These are phyloP conservation scores for Citrus hindsii DNA, from an alignment of 345 rosid genomes.

Conservation along the genomic window DNA sequence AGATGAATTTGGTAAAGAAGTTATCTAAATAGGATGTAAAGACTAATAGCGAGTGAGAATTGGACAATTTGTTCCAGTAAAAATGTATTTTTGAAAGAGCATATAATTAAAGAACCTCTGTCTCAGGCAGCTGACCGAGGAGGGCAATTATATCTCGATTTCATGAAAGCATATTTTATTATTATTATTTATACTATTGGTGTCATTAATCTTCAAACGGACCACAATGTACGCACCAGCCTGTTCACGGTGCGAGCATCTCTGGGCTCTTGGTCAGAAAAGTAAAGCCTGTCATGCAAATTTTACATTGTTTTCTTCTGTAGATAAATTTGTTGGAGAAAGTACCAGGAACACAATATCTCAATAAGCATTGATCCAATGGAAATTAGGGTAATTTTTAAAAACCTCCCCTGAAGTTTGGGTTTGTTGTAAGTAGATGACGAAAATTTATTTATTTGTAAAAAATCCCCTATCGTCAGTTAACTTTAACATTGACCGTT, in stretches of 20 bases:
- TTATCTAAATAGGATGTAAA: background rate
- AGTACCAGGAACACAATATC: background rate
- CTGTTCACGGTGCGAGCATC: background rate
- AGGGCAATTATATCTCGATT: background rate
- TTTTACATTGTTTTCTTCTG: background rate
- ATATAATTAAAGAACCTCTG: background rate
- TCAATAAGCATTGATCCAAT: background rate
- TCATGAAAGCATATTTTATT: too few relatives aligned
- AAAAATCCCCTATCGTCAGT: too few relatives aligned
- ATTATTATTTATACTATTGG: background rate
- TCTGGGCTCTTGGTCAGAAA: background rate
- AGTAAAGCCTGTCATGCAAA: background rate
- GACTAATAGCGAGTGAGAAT: background rate
- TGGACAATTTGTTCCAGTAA: background rate
- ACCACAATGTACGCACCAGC: background rate
- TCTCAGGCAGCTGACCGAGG: background rate
- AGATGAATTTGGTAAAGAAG: conserved; percentile 15
- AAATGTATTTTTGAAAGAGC: background rate
- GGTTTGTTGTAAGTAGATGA: too few relatives aligned
- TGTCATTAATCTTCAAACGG: background rate
- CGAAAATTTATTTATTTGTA: too few relatives aligned
- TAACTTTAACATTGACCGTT: too few relatives aligned
- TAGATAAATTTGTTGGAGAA: background rate
- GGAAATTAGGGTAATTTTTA: too few relatives aligned
- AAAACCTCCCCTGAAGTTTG: too few relatives aligned